A percentile compares a stretch with the other conserved stretches of the same genome.
Conservation (phyloP, 352 stramenopile species). For the Pythium dissimile region DNA sequence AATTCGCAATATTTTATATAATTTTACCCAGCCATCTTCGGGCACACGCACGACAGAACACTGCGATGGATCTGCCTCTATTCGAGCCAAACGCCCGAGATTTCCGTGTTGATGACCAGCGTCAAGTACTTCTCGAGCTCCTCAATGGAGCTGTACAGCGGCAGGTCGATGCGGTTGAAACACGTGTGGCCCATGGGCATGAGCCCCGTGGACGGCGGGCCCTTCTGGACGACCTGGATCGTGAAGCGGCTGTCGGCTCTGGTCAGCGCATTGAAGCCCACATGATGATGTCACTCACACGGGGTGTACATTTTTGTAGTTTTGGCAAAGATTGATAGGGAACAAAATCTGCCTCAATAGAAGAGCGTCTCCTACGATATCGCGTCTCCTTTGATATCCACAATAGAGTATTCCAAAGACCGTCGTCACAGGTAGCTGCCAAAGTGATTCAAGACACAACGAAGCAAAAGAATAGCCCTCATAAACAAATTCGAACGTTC, state of each 20-base stretch:
- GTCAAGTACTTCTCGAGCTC: constrained; percentile 96
- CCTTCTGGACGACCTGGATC: constrained; percentile 83
- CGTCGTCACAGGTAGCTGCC: too few species aligned
- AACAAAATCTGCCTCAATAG: not conserved
- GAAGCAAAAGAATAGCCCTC: too few species aligned
- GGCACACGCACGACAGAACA: not conserved
- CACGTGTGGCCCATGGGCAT: constrained; percentile 92
- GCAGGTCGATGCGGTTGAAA: constrained; percentile 98
- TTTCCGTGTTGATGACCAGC: constrained; percentile 97
- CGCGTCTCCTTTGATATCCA: constrained; percentile 2
- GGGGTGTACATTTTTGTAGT: not conserved
- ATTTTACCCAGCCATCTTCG: not conserved
- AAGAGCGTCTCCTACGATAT: constrained; percentile 5
- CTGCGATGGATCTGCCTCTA: constrained; percentile 41
- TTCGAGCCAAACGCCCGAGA: constrained; percentile 95
- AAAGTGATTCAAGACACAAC: too few species aligned
- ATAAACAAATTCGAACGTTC: too few species aligned
- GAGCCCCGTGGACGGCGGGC: constrained; percentile 70
- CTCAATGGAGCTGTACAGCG: constrained; percentile 92
- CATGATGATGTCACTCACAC: not conserved
- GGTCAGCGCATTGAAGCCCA: constrained; percentile 93
- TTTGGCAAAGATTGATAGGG: not conserved
- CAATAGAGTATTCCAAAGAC: constrained; percentile 4
- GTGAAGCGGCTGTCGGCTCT: constrained; percentile 97
- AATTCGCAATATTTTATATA: not conserved